Evolutionary conservation across 2,329 filamentous ascomycete genomes (phyloP).

Genomic region (Aspergillus pseudonomiae): DNA sequence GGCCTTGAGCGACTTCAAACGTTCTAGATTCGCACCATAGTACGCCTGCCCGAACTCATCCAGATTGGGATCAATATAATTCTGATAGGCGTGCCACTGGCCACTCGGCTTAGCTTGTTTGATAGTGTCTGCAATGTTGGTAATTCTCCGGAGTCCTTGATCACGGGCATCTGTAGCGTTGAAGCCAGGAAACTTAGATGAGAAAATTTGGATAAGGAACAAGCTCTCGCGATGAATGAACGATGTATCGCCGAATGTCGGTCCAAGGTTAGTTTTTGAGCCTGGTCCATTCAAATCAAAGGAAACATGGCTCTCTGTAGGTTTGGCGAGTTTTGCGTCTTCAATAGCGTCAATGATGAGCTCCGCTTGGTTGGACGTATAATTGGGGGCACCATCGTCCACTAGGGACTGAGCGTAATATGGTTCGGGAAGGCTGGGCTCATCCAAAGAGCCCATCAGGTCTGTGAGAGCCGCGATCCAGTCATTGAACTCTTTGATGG

Average conservation of each 20-base stretch:
- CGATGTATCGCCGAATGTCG: not conserved
- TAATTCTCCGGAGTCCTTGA: not conserved
- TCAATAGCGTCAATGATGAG: constrained; percentile 2
- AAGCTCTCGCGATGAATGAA: constrained; percentile 7
- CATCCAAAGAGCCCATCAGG: constrained; percentile 11
- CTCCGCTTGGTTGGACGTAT: not conserved
- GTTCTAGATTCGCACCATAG: constrained; percentile 3
- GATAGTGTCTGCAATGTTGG: not conserved
- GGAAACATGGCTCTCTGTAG: constrained; percentile 3
- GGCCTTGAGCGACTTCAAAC: constrained; percentile 1
- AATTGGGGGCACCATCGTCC: constrained; percentile 4
- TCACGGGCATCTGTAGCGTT: not conserved
- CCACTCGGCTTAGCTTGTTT: not conserved
- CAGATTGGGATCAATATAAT: constrained; percentile 6
- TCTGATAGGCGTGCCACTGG: constrained; percentile 10
- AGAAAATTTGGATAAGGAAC: constrained; percentile 7
- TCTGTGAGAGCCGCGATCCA: constrained; percentile 11
- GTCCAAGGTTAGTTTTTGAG: not conserved
- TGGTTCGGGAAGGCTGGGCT: not conserved
- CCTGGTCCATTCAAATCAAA: constrained; percentile 6
- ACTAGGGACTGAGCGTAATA: constrained; percentile 13
- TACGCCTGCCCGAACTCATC: constrained; percentile 5
- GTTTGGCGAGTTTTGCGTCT: not conserved
- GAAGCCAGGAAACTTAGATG: constrained; percentile 6
- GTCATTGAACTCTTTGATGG: not conserved